A percentile compares a stretch with the other conserved stretches of the same genome.
phyloP scores from a whole-genome alignment of 306 rosid genomes.

The Vigna radiata region DNA sequence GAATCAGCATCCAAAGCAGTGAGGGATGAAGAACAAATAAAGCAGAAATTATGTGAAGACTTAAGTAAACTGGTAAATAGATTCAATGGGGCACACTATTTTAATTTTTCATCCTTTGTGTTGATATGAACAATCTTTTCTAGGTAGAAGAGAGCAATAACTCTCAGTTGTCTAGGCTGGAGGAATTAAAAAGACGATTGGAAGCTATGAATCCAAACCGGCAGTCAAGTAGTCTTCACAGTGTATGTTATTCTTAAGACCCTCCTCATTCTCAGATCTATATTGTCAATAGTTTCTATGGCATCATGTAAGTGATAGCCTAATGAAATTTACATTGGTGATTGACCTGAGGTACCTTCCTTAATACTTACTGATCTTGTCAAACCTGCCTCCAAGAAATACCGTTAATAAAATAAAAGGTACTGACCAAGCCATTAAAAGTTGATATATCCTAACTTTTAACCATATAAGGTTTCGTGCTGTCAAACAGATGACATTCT shows the following conservation, averaged over 20 bases:
- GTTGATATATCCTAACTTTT: conserved; percentile 1
- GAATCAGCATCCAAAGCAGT: conserved; percentile 77
- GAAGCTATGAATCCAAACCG: conserved; percentile 85
- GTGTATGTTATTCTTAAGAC: conserved; percentile 54
- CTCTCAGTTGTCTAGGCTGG: conserved; percentile 77
- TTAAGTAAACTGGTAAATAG: conserved; percentile 74
- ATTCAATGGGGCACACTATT: conserved; percentile 21
- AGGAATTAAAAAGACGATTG: conserved; percentile 84
- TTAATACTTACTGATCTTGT: not conserved
- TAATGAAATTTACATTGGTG: conserved; percentile 2
- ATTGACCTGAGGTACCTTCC: conserved; percentile 6
- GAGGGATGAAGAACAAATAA: conserved; percentile 76
- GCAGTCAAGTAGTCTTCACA: conserved; percentile 52
- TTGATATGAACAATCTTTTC: conserved; percentile 47
- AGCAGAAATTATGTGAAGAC: conserved; percentile 89
- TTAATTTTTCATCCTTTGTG: conserved; percentile 33
- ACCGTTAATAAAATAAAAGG: not conserved
- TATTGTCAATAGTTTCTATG: conserved; percentile 9
- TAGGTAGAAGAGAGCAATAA: conserved; percentile 92
- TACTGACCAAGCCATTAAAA: not conserved
- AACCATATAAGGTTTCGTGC: not conserved
- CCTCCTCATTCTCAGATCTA: conserved; percentile 21
- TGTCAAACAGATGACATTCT: conserved; percentile 11
- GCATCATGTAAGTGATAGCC: conserved; percentile 11
- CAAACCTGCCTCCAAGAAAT: conserved; percentile 32